These are phyloP conservation scores for Phytomonas sp. DNA, from an alignment of 208 protist genomes.

Conservation along the genomic window DNA sequence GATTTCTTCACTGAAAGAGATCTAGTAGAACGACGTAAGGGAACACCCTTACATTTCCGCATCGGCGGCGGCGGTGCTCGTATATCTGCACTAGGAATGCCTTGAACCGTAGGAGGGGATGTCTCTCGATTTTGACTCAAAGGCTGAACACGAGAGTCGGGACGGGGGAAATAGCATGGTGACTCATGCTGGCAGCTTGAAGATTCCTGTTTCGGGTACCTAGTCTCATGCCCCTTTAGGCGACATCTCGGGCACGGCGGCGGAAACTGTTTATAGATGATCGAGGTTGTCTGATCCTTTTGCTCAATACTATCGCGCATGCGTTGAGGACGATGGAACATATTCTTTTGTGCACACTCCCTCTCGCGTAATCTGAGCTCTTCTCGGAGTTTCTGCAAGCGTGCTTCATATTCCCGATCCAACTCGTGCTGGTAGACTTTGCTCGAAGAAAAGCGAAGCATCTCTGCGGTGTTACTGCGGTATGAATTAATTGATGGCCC, in stretches of 20 bases:
- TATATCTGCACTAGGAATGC: neutral
- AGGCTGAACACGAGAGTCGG: neutral
- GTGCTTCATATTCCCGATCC: conserved; percentile 39
- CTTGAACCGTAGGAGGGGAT: neutral
- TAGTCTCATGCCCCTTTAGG: neutral
- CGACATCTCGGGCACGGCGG: neutral
- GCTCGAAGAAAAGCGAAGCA: conserved; percentile 52
- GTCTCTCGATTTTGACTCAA: neutral
- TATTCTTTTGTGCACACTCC: conserved; percentile 18
- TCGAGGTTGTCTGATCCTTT: neutral
- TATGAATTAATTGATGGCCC: neutral
- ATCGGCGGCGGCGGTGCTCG: neutral
- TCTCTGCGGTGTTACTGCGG: conserved; percentile 45
- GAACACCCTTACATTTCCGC: neutral
- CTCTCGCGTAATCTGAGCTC: conserved; percentile 52
- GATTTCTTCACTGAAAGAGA: neutral
- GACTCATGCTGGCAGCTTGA: neutral
- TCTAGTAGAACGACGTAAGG: neutral
- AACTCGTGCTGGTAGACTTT: conserved; percentile 36
- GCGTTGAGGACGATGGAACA: neutral
- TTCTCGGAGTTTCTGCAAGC: conserved; percentile 44
- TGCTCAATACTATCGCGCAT: neutral
- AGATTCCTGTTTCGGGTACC: neutral
- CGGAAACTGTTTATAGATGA: neutral
- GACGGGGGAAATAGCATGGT: neutral